Base-by-base conservation (phyloP, 2,329 filamentous ascomycete species). In the Colletotrichum sp. region DNA sequence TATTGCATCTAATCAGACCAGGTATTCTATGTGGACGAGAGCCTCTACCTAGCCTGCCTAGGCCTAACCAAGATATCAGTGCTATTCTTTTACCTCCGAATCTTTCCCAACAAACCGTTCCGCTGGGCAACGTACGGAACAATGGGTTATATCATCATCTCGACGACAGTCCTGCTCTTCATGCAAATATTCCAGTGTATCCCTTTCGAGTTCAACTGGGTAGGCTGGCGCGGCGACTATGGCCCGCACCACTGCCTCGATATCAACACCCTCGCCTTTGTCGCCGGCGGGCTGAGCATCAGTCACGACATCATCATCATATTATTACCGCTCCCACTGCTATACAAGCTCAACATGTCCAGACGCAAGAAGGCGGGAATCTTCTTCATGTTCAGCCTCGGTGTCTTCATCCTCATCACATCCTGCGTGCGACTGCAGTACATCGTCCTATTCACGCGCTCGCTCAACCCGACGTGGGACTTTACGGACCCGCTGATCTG, bases 401-500 rank as follows among this genome's bases (percentile, higher is more conserved):
- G 85, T 12, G 78, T 83, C 34, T 85, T 86, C 59, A 81, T 85
- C 8, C 72, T 85, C 5, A 78, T 83, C 71, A 85, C 83, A 34
- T 84, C 83, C 73, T 83, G 83, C 72, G 76, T 84, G 26, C 81
- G 85, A 2, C 80, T 88, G 26, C 80, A 80, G 57, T 84, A 84
- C 67, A 78, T 86, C 32, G 78, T 84, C 18, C 65, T 76, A 5
- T 84, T 84, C 72, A 82, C 82, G 16, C 77, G 78, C 13, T 84
- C 81, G n/a, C 73, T 78, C 13, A 86, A 87, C 62, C 85, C 86
- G 12, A 84, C 85, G 1, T 87, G 85, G 85, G 84, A 87, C 78
- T 85, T 86, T 57, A 84, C 84, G 10, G 82, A 86, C 75, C 80
- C 82, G 7, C 75, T 87, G n/a, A 81, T 88, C 63, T 88, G 86